Conservation (phyloP, 179 eudicot species). For the Beta lomatogona region DNA sequence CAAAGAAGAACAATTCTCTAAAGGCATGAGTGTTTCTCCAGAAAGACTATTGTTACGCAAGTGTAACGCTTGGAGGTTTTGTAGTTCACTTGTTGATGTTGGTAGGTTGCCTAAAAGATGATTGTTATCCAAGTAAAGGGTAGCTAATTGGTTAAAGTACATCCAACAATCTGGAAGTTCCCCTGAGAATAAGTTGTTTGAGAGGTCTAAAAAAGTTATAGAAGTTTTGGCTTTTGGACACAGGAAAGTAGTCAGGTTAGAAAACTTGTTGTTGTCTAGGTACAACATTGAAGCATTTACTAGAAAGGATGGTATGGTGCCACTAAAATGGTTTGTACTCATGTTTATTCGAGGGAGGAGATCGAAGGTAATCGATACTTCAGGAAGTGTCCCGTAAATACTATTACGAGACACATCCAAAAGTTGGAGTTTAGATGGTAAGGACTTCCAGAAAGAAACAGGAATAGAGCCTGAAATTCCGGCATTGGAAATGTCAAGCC, state of each 20-base stretch:
- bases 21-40: slow-evolving; percentile 34
- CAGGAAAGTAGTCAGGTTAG: slow-evolving; percentile 25
- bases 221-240: slow-evolving; percentile 17
- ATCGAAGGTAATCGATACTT: slow-evolving; percentile 14
- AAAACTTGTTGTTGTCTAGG: slow-evolving; percentile 36
- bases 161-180: slow-evolving; percentile 32
- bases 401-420: slow-evolving; percentile 45
- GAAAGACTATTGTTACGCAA: slow-evolving; percentile 37
- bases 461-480: slow-evolving; percentile 37
- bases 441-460: slow-evolving; percentile 34
- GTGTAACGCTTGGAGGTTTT: slow-evolving; percentile 20
- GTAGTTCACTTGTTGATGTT: slow-evolving; percentile 9
- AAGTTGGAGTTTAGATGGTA: not conserved
- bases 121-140: slow-evolving; percentile 26
- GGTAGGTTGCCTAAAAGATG: slow-evolving; percentile 39
- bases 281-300: not conserved
- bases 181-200: slow-evolving; percentile 38
- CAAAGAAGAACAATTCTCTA: slow-evolving; percentile 29
- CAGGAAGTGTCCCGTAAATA: slow-evolving; percentile 32
- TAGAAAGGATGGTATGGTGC: slow-evolving; percentile 24
- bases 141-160: slow-evolving; percentile 6
- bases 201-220: slow-evolving; percentile 35
- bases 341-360: slow-evolving; percentile 12
- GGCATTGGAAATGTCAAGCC: slow-evolving; percentile 37
- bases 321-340: slow-evolving; percentile 3